Evolutionary conservation across 83 land plant genomes (phyloP), one percentile per base, ranked within the genome.

Genomic region (Thuja plicata): DNA sequence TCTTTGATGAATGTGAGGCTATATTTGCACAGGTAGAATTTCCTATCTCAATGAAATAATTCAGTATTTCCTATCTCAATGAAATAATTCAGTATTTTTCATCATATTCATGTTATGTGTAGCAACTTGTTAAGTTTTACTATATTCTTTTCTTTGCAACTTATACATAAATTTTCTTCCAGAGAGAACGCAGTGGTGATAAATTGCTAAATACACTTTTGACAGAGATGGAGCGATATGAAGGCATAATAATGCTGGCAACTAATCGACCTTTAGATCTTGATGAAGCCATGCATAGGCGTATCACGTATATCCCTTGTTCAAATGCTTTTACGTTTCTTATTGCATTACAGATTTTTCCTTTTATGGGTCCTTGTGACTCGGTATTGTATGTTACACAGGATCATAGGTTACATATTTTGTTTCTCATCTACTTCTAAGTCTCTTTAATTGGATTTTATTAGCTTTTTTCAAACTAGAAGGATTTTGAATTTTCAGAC

Each of bases 221-320:
- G 91, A 90, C 91, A 34, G 90, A 90, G 87, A 90, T 90, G 91
- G 91, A 90, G 88, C 89, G 91, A 46, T 87, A 90, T 85, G 91
- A 90, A 87, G 91, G 91, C 27, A 90, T 90, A 21, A 88, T 90
- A 24, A 90, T 90, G 91, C 90, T 90, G 35, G 91, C 90, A 17
- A 90, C 91, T 21, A 90, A 90, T 82, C 87, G 91, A 41, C 91
- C 91, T 89, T 87, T 86, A 66, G 91, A 90, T 89, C 79, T 90
- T 24, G 91, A 90, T 89, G 91, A 90, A 55, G 91, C 90, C 16
- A 88, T 90, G 91, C 91, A 90, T 73, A 81, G 91, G 38, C 90
- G 91, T 13, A 90, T 90, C 17, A 90, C 91, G 90, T 90, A 85
- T 60, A 66, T 54, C 24, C 16, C 41, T 88, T 38, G 71, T 24